Percentiles rank a stretch among this genome's conserved stretches.
Conservation (phyloP, 371 early-diverging fungal species). For the Blastocladiella emersonii region DNA sequence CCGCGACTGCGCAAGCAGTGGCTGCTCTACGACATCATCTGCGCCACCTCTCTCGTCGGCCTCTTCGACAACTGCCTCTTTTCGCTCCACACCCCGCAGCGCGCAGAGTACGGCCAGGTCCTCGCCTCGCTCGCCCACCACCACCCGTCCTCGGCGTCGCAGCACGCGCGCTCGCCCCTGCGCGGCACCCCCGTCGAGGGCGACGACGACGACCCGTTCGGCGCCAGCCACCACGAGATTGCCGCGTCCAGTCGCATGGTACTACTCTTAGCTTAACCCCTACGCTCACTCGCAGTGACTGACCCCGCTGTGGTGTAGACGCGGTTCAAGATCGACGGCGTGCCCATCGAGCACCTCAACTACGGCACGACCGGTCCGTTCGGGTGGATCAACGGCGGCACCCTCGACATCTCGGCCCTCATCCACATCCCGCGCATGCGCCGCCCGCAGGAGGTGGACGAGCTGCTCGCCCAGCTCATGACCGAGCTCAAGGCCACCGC, state of each 20-base stretch:
- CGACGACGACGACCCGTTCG: background rate
- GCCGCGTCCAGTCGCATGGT: conserved; percentile 8
- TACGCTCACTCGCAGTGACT: too few species aligned
- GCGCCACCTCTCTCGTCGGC: conserved; percentile 80
- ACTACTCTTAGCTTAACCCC: too few species aligned
- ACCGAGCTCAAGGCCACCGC: conserved; percentile 65
- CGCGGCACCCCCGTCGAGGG: background rate
- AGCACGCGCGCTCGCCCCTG: too few species aligned
- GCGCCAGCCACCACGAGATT: conserved; percentile 2
- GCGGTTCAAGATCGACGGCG: conserved; percentile 75
- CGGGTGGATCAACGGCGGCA: conserved; percentile 85
- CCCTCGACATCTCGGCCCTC: conserved; percentile 64
- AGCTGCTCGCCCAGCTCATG: conserved; percentile 48
- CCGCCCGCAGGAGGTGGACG: conserved; percentile 15
- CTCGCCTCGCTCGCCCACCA: too few species aligned
- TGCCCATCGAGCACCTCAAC: conserved; percentile 84
- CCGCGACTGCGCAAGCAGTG: conserved; percentile 77
- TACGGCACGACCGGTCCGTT: conserved; percentile 75
- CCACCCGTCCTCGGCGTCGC: too few species aligned
- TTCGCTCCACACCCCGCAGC: conserved; percentile 75
- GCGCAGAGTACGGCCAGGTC: too few species aligned
- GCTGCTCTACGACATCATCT: conserved; percentile 78
- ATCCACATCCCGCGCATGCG: conserved; percentile 64
- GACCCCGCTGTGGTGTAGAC: conserved; percentile 23
- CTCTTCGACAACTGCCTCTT: conserved; percentile 88